A percentile compares a stretch with the other conserved stretches of the same genome.
phyloP scores from a whole-genome alignment of 345 rosid species.

The Fremontodendron californicum region DNA sequence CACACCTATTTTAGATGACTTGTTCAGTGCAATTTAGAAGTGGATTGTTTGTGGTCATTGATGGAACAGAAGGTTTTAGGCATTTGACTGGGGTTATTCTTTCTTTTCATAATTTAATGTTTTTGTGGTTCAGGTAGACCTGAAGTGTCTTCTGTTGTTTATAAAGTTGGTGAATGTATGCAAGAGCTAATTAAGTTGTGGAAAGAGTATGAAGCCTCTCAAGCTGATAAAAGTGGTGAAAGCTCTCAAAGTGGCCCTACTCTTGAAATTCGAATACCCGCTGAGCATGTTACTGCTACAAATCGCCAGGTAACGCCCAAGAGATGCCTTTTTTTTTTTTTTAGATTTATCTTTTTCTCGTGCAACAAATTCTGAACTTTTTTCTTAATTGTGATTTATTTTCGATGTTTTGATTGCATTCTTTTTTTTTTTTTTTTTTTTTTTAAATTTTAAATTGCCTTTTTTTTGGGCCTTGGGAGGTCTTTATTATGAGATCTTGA shows the following conservation, averaged over 20 bases:
- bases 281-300: conserved; percentile 98
- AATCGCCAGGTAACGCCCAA: conserved; percentile 83
- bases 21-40: neutral
- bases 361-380: neutral
- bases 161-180: conserved; percentile 99
- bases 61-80: neutral
- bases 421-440: neutral
- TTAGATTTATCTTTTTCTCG: neutral
- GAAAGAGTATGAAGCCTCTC: conserved; percentile 75
- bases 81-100: neutral
- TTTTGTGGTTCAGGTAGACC: conserved; percentile 71
- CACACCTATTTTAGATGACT: neutral
- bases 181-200: conserved; percentile 94
- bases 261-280: conserved; percentile 92
- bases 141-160: conserved; percentile 77
- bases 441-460: too few relatives aligned
- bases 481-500: neutral
- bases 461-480: neutral
- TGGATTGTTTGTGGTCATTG: neutral
- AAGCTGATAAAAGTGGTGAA: conserved; percentile 69
- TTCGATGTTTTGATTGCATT: conserved; percentile 1
- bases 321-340: conserved; percentile 10
- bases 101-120: neutral
- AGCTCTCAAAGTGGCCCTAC: conserved; percentile 71
- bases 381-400: neutral